phyloP scores from a whole-genome alignment of 495 filamentous ascomycete genomes.

The Hyaloscypha finlandica region DNA sequence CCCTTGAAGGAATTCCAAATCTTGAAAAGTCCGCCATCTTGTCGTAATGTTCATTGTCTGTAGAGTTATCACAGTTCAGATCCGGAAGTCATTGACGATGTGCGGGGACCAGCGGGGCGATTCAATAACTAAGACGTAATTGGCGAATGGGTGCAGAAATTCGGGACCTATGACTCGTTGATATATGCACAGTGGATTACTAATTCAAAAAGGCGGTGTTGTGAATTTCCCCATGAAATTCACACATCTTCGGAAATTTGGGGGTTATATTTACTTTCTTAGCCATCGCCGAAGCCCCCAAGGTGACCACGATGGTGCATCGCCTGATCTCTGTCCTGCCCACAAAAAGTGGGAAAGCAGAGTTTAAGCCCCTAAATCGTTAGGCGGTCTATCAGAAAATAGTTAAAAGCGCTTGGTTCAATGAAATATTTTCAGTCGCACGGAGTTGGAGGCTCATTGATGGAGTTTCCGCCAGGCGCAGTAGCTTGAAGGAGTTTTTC shows the following conservation, averaged over 20 bases:
- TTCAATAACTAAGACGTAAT: not conserved
- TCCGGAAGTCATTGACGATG: not conserved
- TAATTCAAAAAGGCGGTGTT: not conserved
- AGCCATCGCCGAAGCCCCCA: not conserved
- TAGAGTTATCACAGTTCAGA: not conserved
- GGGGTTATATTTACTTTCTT: not conserved
- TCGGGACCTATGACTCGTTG: not conserved
- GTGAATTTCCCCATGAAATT: not conserved
- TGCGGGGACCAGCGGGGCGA: not conserved
- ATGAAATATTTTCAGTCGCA: no score
- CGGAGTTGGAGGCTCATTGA: no score
- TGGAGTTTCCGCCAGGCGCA: no score
- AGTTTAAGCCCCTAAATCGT: no score
- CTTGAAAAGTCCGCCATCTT: slow-evolving; percentile 1
- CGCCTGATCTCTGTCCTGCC: no score
- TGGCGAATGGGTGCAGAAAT: not conserved
- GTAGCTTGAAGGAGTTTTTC: no score
- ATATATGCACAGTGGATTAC: not conserved
- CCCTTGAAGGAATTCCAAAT: not conserved
- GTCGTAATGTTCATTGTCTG: not conserved
- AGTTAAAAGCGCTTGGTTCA: no score
- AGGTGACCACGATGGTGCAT: no score
- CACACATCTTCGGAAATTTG: not conserved
- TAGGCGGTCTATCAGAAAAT: no score
- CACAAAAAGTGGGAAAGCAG: no score